A percentile compares a stretch with the other conserved stretches of the same genome.
Evolutionary conservation across 2,329 filamentous ascomycete genomes (phyloP).

Genomic region (Aspergillus sergii): DNA sequence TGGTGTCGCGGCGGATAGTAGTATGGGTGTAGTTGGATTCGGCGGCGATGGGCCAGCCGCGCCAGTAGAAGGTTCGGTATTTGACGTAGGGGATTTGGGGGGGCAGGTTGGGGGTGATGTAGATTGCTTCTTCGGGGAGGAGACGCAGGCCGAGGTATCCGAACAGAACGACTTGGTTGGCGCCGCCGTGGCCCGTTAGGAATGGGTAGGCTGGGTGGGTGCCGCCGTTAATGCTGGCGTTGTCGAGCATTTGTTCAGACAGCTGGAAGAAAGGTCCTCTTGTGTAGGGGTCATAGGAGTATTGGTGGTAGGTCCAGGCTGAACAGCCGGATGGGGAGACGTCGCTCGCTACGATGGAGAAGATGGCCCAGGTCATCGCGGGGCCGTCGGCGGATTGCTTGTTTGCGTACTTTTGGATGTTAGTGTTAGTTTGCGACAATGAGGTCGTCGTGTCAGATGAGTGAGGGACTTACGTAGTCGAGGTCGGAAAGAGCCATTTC

Average conservation of each 20-base stretch:
- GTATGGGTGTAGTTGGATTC: conserved; percentile 67
- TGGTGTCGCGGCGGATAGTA: conserved; percentile 56
- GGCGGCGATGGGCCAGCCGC: conserved; percentile 64
- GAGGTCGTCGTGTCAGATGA: too few species aligned
- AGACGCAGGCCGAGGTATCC: conserved; percentile 68
- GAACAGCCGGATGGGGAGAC: conserved; percentile 69
- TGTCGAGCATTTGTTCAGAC: conserved; percentile 68
- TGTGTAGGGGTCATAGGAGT: conserved; percentile 65
- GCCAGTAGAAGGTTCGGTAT: conserved; percentile 68
- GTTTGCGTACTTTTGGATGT: conserved; percentile 59
- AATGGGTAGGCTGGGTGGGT: conserved; percentile 72
- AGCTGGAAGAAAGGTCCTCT: conserved; percentile 71
- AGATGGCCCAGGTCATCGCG: conserved; percentile 73
- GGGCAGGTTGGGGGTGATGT: conserved; percentile 66
- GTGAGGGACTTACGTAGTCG: conserved; percentile 55
- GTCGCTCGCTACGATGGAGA: conserved; percentile 67
- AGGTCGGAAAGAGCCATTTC: conserved; percentile 58
- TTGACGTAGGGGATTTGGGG: conserved; percentile 64
- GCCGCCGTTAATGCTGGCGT: conserved; percentile 62
- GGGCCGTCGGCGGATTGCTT: conserved; percentile 69
- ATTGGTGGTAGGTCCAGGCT: conserved; percentile 67
- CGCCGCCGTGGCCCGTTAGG: conserved; percentile 70
- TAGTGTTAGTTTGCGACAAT: not conserved
- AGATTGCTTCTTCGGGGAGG: conserved; percentile 59
- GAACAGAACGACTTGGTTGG: conserved; percentile 67